Evolutionary conservation across 2,329 filamentous ascomycete species (phyloP), one percentile per base, ranked within the genome.

Genomic region (Blastomyces silverae): DNA sequence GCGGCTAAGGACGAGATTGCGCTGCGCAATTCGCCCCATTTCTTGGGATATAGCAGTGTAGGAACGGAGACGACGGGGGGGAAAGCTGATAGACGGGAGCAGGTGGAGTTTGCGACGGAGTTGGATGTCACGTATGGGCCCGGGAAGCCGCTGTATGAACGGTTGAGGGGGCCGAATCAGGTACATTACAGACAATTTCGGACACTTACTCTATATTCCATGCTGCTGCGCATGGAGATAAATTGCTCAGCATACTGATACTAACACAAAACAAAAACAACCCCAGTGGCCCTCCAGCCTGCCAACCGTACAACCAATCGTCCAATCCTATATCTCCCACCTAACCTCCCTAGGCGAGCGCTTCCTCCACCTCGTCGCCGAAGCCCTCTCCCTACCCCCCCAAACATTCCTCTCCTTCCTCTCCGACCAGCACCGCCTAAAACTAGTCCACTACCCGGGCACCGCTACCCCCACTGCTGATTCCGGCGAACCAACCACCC

Each of bases 41-140:
- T 87, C 64, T 75, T 87, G 2, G 85, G 85, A 0, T 87, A 86
- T 70, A 84, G 82, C 66, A 80, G 77, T 0, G 79, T 79, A 22
- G 84, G 84, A 0, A 76, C 81, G 31, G 85, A 87, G 71, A 83
- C 75, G 0, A 87, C 85, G 1, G 80, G 82, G 0, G 83, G 83
- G 0, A 73, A 75, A 62, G 69, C 73, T 17, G 85, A 87, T 69
- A 73, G 77, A 22, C 75, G 84, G 22, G 84, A 87, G 71, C 85
- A 87, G 68, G 82, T 85, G 59, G 84, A 87, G 70, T 83, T 84
- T 70, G 84, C 82, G 17, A 86, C 83, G 0, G 84, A 87, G 67
- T 72, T 86, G 39, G 64, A 73, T 0, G 76, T 73, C 0, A 76
- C 70, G 1, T 79, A 78, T 71, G 31, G 25, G 15, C 58, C 69